Evolutionary conservation across 2,329 filamentous ascomycete genomes (phyloP), one percentile per base, ranked within the genome.

Genomic region (Alternaria dauci): DNA sequence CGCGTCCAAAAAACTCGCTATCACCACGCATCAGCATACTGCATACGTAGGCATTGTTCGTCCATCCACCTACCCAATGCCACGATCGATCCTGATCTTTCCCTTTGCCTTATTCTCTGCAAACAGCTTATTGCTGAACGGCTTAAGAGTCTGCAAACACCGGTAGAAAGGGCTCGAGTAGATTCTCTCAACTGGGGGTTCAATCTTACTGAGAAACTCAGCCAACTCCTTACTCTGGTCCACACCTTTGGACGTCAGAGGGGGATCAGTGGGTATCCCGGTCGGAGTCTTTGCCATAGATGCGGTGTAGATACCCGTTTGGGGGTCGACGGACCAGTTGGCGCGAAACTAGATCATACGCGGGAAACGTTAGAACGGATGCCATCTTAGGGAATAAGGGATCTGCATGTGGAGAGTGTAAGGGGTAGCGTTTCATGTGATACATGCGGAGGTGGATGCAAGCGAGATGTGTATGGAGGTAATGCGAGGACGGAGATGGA

Each of bases 1-100:
- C 93, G 48, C 88, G 85, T 26, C 95, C 95, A 77, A 95, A 98
- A 90, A 95, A 98, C 82, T 99, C 95, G 23, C 59, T 62, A 16
- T 32, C 16, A 25, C 25, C 26, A 36, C 39, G 16, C 23, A 36
- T 52, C 23, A 52, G 38, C 39, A 41, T 8, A 14, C 23, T 14
- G 9, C 42, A 12, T 44, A 25, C 39, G 12, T 25, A 5, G 7
- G 16, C 14, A 38, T 58, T 26, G 38, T 11, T 36, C 32, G 9
- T 20, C 25, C 2, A n/a, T 23, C 9, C 30, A 72, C 78, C 43
- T 74, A 85, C 84, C 83, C 84, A 59, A 86, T 66, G 1, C 85
- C 85, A 65, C 83, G 81, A 69, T 87, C 85, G 43, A 85, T 76
- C 56, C 82, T 76, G 12, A 86, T 81, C 54, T 81, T 81, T 16